phyloP scores from a whole-genome alignment of 176 grass and related monocot species.

The Lolium rigidum region DNA sequence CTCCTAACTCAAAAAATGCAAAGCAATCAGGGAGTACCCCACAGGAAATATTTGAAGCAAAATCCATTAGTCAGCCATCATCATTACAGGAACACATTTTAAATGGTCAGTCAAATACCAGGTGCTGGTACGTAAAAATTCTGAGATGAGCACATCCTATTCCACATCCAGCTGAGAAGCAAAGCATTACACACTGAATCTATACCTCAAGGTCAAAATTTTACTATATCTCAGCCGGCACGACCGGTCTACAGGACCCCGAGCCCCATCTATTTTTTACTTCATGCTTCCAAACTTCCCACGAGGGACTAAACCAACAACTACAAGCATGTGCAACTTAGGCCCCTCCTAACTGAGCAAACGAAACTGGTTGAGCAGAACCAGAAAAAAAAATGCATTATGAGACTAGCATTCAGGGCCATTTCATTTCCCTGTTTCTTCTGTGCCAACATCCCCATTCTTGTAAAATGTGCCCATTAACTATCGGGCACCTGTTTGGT shows the following conservation, averaged over 20 bases:
- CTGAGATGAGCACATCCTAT: neutral
- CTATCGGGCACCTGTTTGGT: neutral
- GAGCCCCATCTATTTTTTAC: neutral
- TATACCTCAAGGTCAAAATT: neutral
- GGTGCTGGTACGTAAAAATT: constrained; percentile 8
- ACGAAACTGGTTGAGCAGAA: neutral
- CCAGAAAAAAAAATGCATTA: constrained; percentile 19
- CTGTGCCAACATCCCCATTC: constrained; percentile 1
- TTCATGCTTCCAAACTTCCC: neutral
- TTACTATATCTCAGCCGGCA: neutral
- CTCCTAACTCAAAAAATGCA: constrained; percentile 12
- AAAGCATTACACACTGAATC: constrained; percentile 7
- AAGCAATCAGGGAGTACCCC: neutral
- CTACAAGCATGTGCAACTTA: neutral
- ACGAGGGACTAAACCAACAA: neutral
- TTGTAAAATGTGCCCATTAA: neutral
- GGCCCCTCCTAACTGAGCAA: neutral
- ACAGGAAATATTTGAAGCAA: constrained; percentile 31
- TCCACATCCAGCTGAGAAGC: constrained; percentile 9
- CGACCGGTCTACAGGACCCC: neutral
- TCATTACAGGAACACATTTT: constrained; percentile 11
- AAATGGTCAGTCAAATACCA: constrained; percentile 5
- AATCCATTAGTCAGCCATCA: neutral
- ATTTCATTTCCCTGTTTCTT: constrained; percentile 22
- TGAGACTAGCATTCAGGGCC: neutral